Evolutionary conservation across 2,329 filamentous ascomycete species (phyloP).

Genomic region (Cyphellophora europaea): DNA sequence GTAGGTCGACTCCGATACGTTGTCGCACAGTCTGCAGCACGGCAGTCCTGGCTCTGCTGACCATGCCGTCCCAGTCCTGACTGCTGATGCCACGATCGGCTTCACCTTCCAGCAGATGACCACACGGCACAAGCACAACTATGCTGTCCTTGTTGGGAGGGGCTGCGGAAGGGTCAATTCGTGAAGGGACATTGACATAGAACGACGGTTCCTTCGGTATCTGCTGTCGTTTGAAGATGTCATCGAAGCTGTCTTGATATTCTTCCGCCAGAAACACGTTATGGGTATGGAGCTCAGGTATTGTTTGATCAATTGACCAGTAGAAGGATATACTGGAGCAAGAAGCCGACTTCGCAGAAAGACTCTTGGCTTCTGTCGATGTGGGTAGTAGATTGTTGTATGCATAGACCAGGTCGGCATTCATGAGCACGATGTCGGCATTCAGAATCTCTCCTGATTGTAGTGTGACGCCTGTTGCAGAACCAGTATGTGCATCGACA

Average conservation of each 20-base stretch:
- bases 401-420: slow-evolving; percentile 65
- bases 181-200: slow-evolving; percentile 67
- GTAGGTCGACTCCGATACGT: slow-evolving; percentile 49
- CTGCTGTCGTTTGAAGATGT: slow-evolving; percentile 60
- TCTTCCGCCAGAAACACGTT: slow-evolving; percentile 71
- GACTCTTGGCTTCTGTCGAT: slow-evolving; percentile 30
- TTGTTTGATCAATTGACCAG: slow-evolving; percentile 44
- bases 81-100: slow-evolving; percentile 22
- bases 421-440: slow-evolving; percentile 61
- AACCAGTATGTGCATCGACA: slow-evolving; percentile 41
- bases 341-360: slow-evolving; percentile 32
- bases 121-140: slow-evolving; percentile 63
- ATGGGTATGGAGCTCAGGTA: slow-evolving; percentile 58
- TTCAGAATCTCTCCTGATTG: slow-evolving; percentile 47
- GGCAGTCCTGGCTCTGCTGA: slow-evolving; percentile 48
- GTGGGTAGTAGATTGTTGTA: slow-evolving; percentile 61
- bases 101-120: slow-evolving; percentile 45
- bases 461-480: slow-evolving; percentile 51
- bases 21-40: slow-evolving; percentile 52
- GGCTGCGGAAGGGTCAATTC: slow-evolving; percentile 59
- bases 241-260: slow-evolving; percentile 64
- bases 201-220: slow-evolving; percentile 63
- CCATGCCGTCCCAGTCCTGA: slow-evolving; percentile 54
- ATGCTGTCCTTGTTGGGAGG: slow-evolving; percentile 56
- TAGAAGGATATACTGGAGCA: slow-evolving; percentile 71